A percentile compares a stretch with the other conserved stretches of the same genome.
phyloP scores from a whole-genome alignment of 441 rosid genomes.

The Isatis lusitanica region DNA sequence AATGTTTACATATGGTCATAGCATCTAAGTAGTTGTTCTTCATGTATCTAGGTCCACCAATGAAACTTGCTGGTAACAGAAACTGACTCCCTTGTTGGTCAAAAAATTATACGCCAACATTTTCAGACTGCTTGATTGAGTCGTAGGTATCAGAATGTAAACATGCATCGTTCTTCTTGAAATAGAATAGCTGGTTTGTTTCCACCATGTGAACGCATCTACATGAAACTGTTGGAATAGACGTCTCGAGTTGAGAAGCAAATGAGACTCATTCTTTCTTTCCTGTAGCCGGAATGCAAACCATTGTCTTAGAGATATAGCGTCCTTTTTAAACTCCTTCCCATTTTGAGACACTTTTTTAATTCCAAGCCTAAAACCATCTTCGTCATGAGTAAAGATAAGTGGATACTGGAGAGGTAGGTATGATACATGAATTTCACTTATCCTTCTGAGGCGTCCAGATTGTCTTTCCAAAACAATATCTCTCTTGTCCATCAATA shows the following conservation, averaged over 20 bases:
- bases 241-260: rapidly evolving
- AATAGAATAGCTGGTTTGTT: background rate
- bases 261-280: background rate
- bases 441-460: no score
- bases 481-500: no score
- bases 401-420: background rate
- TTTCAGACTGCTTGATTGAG: background rate
- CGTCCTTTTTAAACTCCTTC: rapidly evolving
- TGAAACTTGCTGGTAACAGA: background rate
- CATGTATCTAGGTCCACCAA: background rate
- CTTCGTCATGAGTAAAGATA: background rate
- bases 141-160: background rate
- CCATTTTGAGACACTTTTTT: no score
- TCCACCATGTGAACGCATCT: background rate
- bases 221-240: background rate
- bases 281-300: background rate
- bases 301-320: background rate
- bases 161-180: background rate
- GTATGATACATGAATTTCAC: background rate
- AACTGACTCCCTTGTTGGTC: background rate
- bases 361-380: background rate
- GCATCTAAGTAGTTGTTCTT: background rate
- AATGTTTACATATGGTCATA: background rate
- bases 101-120: background rate
- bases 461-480: no score